Evolutionary conservation across 352 stramenopile genomes (phyloP).

Genomic region (Globisporangium perplexum): DNA sequence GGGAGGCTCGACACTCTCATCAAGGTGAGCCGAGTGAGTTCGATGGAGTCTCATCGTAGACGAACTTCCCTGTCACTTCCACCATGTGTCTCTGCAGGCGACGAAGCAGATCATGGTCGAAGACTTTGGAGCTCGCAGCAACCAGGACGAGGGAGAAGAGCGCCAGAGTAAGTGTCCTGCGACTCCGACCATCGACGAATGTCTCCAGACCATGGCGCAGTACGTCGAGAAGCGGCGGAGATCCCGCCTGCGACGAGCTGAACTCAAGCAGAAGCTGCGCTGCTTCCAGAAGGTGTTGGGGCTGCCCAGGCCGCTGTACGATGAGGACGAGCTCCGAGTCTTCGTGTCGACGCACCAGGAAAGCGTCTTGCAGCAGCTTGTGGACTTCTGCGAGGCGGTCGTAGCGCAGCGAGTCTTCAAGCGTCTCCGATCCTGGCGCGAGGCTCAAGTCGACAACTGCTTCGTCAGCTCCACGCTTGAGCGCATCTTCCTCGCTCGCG

Average conservation of each 20-base stretch:
- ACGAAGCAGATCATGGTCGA: constrained; percentile 5
- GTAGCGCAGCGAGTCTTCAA: constrained; percentile 26
- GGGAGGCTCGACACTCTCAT: constrained; percentile 8
- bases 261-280: constrained; percentile 10
- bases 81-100: constrained; percentile 1
- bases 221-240: constrained; percentile 4
- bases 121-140: constrained; percentile 7
- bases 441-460: constrained; percentile 11
- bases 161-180: background rate
- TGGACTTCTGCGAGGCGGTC: constrained; percentile 27
- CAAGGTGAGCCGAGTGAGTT: constrained; percentile 2
- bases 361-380: constrained; percentile 19
- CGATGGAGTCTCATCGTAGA: background rate
- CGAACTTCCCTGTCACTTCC: background rate
- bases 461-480: background rate
- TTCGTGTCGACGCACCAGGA: constrained; percentile 27
- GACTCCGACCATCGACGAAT: constrained; percentile 1
- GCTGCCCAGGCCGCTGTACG: constrained; percentile 1
- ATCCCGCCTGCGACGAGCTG: background rate
- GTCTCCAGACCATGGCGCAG: constrained; percentile 1
- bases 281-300: constrained; percentile 11
- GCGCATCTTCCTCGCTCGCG: constrained; percentile 23
- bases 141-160: constrained; percentile 4
- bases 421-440: constrained; percentile 27
- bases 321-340: constrained; percentile 10